Percentiles rank a stretch among this genome's conserved stretches.
Evolutionary conservation across 108 stramenopile species (phyloP).

Genomic region (Cyclotella distinguenda): DNA sequence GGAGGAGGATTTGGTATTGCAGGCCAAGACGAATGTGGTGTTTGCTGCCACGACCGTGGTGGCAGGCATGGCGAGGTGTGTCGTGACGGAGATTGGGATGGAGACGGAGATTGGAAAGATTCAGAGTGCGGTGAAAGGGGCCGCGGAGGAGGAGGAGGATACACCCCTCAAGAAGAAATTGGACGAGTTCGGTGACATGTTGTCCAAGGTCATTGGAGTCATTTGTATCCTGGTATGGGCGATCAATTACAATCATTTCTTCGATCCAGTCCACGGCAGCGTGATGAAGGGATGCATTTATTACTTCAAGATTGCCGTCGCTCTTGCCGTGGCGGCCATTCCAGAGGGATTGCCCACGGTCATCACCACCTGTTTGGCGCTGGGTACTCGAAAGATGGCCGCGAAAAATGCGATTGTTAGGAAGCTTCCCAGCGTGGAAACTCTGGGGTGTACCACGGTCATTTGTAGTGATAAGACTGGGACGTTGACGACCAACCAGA

Average conservation of each 20-base stretch:
- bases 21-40: constrained; percentile 78
- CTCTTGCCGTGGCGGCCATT: constrained; percentile 86
- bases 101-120: constrained; percentile 84
- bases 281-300: constrained; percentile 63
- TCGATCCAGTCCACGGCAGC: constrained; percentile 57
- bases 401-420: constrained; percentile 53
- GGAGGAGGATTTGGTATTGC: constrained; percentile 47
- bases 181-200: constrained; percentile 76
- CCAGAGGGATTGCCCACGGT: constrained; percentile 87
- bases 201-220: constrained; percentile 73
- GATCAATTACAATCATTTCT: constrained; percentile 63
- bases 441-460: constrained; percentile 78
- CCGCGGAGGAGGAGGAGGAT: constrained; percentile 60
- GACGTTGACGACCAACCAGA: constrained; percentile 85
- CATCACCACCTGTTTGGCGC: constrained; percentile 79
- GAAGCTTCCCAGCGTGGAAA: constrained; percentile 81
- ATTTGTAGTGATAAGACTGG: constrained; percentile 92
- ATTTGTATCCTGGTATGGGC: constrained; percentile 82
- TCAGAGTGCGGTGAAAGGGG: constrained; percentile 51
- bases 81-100: constrained; percentile 75
- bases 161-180: constrained; percentile 86
- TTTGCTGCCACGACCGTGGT: constrained; percentile 81
- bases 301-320: constrained; percentile 85
- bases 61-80: constrained; percentile 58
- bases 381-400: constrained; percentile 73